Evolutionary conservation across 495 filamentous ascomycete genomes (phyloP), one percentile per base, ranked within the genome.

Genomic region (Penicillium canescens): DNA sequence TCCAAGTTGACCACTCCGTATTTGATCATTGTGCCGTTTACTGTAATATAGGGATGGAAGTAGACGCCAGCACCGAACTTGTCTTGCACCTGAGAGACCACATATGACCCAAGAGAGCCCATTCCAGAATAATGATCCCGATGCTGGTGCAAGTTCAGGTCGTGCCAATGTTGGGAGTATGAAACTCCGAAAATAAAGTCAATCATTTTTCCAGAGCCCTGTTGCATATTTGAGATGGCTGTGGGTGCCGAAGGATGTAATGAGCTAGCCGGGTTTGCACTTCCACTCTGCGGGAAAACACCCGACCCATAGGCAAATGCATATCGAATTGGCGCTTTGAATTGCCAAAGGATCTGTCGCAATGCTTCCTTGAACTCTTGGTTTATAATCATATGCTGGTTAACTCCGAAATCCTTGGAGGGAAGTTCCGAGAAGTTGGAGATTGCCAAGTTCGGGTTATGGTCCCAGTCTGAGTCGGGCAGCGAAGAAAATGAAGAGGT

Each of bases 141-240:
- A 62, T 98, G 90, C 62, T 96, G 88, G 46, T 76, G 73, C 26
- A 98, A 77, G 67, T 98, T 98, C 41, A 98, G 72, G 16, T 86
- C 88, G 73, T 98, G 94, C 92, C 93, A 98, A 71, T 98, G 94
- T 65, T 98, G 89, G 3, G 90, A 92, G 69, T 96, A 89, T 5
- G 88, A 90, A 11, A 98, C 93, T 31, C 94, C 95, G 59, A 98
- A 96, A 50, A 98, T 95, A 62, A 98, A 94, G 69, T 98, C 94
- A 59, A 98, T 96, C 88, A 98, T 95, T 70, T 97, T 97, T 8
- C 87, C 89, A 2, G 84, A 86, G 36, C 89, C 89, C 61, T 89
- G 84, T 65, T 97, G 92, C 56, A 89, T 88, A 34, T 87, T 86
- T 45, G 84, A 74, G 33, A 96, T 87, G 10, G 90, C 90, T 21